Evolutionary conservation across 139 green algal genomes (phyloP).

Genomic region (Tetraselmis chui): DNA sequence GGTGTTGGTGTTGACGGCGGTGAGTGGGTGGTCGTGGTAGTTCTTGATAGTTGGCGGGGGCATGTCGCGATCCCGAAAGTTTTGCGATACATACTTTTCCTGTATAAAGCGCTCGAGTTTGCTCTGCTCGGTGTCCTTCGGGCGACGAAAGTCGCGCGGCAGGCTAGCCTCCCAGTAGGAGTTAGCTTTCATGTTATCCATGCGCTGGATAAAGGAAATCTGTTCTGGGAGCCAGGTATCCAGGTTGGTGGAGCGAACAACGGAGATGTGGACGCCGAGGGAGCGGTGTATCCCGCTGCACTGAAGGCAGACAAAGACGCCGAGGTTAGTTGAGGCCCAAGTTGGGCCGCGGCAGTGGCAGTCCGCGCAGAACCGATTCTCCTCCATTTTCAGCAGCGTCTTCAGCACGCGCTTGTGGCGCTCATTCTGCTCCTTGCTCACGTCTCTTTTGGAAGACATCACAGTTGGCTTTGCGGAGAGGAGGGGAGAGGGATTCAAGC

Average conservation of each 20-base stretch:
- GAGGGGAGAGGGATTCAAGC: too few relatives aligned
- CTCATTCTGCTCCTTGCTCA: slow-evolving; percentile 71
- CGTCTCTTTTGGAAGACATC: slow-evolving; percentile 56
- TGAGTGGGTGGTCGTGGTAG: slow-evolving; percentile 60
- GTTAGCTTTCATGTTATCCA: slow-evolving; percentile 77
- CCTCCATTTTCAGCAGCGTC: slow-evolving; percentile 59
- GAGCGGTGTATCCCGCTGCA: slow-evolving; percentile 83
- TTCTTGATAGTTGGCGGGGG: slow-evolving; percentile 70
- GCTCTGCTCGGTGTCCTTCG: slow-evolving; percentile 50
- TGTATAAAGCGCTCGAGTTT: slow-evolving; percentile 70
- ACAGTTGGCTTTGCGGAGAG: too few relatives aligned
- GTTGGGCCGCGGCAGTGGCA: slow-evolving; percentile 71
- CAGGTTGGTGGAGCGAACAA: slow-evolving; percentile 73
- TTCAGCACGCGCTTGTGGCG: slow-evolving; percentile 61
- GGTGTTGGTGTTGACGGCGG: background rate
- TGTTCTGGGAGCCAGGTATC: slow-evolving; percentile 91
- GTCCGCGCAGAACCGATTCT: slow-evolving; percentile 75
- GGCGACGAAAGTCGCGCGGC: slow-evolving; percentile 57
- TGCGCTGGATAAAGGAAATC: slow-evolving; percentile 72
- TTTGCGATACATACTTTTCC: slow-evolving; percentile 61
- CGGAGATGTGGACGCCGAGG: slow-evolving; percentile 81
- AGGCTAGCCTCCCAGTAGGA: slow-evolving; percentile 79
- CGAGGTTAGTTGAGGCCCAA: slow-evolving; percentile 81
- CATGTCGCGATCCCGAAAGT: background rate
- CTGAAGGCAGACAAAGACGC: slow-evolving; percentile 84